These are phyloP conservation scores for Malania oleifera DNA, from an alignment of 164 flowering plant genomes.

Conservation along the genomic window DNA sequence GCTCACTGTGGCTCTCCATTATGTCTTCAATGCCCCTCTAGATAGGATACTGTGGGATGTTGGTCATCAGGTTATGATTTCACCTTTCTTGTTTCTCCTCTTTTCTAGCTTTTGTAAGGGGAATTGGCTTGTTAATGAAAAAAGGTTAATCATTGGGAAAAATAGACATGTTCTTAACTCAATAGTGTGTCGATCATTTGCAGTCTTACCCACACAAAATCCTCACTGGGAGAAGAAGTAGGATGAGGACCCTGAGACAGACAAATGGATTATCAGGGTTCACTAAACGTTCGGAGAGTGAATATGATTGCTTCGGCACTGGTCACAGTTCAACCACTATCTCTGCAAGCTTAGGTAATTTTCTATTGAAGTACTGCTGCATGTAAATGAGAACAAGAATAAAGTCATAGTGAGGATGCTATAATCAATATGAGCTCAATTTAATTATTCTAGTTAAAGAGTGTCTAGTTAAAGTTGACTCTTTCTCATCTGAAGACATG, in stretches of 20 bases:
- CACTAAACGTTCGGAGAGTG: slow-evolving; percentile 90
- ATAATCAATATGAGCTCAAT: too few species aligned
- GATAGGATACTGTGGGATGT: slow-evolving; percentile 92
- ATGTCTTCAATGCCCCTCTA: slow-evolving; percentile 80
- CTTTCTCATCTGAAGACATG: too few species aligned
- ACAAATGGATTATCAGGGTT: slow-evolving; percentile 91
- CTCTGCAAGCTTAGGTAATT: slow-evolving; percentile 85
- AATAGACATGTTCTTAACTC: slow-evolving; percentile 1
- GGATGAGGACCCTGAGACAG: slow-evolving; percentile 82
- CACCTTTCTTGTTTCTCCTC: background rate
- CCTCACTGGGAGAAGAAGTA: slow-evolving; percentile 82
- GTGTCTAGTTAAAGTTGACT: too few species aligned
- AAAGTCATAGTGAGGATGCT: too few species aligned
- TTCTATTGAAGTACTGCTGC: too few species aligned
- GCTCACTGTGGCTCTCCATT: slow-evolving; percentile 95
- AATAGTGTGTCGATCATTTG: slow-evolving; percentile 12
- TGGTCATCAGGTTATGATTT: slow-evolving; percentile 80
- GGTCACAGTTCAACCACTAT: slow-evolving; percentile 97
- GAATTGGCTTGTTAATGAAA: background rate
- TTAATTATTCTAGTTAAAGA: too few species aligned
- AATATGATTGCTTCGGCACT: slow-evolving; percentile 83
- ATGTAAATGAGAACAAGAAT: too few species aligned
- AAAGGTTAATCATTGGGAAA: background rate
- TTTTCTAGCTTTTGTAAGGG: background rate
- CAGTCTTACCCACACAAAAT: slow-evolving; percentile 96